These are phyloP conservation scores for Cystobasidiaceae sp. DNA, from an alignment of 1,284 basidiomycete species.

Conservation along the genomic window DNA sequence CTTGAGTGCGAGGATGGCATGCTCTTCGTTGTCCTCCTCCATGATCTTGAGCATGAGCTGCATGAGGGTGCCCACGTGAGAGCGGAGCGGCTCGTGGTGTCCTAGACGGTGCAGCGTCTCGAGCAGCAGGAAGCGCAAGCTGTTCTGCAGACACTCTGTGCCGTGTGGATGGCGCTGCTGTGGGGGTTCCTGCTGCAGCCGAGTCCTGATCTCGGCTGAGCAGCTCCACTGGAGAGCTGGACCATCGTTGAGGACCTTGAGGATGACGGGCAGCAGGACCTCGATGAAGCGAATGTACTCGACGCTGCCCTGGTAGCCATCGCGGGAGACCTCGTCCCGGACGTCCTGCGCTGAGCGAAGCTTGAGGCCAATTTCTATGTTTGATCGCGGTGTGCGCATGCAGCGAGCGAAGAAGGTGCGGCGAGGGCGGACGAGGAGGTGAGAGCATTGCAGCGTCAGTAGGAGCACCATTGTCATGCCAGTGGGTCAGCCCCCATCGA, in stretches of 20 bases:
- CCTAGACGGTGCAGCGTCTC: conserved; percentile 87
- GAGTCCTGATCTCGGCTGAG: conserved; percentile 16
- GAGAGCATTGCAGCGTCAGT: too few relatives aligned
- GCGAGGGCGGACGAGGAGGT: too few relatives aligned
- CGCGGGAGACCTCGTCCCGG: conserved; percentile 29
- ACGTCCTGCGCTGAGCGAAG: conserved; percentile 29
- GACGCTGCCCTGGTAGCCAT: conserved; percentile 22
- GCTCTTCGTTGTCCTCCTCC: conserved; percentile 93
- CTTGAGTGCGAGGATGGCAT: conserved; percentile 85
- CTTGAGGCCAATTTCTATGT: conserved; percentile 28
- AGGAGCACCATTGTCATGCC: too few relatives aligned
- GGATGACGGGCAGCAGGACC: conserved; percentile 25
- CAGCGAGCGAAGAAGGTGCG: neutral
- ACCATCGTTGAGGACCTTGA: conserved; percentile 17
- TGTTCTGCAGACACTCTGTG: conserved; percentile 47
- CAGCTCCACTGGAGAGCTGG: conserved; percentile 17
- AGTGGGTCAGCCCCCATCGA: too few relatives aligned
- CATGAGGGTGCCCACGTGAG: conserved; percentile 66
- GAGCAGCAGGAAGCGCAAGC: conserved; percentile 75
- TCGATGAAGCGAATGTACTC: conserved; percentile 31
- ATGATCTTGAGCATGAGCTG: conserved; percentile 70
- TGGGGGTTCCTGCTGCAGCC: neutral
- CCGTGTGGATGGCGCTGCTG: conserved; percentile 25
- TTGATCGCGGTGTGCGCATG: too few relatives aligned
- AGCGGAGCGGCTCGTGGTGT: conserved; percentile 68